phyloP scores from a whole-genome alignment of 495 filamentous ascomycete genomes.

The Aeminium ludgeri region DNA sequence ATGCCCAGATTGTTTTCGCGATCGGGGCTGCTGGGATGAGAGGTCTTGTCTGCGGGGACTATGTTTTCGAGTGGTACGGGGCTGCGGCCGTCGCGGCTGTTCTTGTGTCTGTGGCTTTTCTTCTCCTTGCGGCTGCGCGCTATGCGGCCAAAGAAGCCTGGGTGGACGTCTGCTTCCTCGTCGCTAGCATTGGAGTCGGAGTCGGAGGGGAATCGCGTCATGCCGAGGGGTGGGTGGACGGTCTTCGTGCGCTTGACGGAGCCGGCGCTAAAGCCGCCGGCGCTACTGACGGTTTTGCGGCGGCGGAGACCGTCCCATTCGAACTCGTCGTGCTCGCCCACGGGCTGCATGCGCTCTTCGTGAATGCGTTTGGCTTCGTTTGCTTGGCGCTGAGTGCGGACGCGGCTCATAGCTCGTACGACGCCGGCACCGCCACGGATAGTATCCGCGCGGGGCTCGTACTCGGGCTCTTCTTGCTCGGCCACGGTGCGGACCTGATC shows the following conservation, averaged over 20 bases:
- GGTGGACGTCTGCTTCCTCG: conserved; percentile 24
- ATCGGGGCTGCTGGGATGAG: background rate
- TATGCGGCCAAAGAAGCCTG: conserved; percentile 27
- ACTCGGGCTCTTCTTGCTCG: conserved; percentile 85
- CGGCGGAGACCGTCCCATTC: conserved; percentile 91
- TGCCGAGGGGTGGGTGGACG: conserved; percentile 67
- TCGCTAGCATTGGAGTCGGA: conserved; percentile 39
- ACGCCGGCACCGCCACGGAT: conserved; percentile 87
- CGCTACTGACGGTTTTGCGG: conserved; percentile 45
- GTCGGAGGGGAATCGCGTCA: conserved; percentile 64
- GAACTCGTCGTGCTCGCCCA: conserved; percentile 56
- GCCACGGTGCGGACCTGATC: conserved; percentile 91
- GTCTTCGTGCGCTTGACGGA: conserved; percentile 32
- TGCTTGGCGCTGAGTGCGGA: conserved; percentile 60
- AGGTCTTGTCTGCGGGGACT: background rate
- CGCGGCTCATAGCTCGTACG: conserved; percentile 61
- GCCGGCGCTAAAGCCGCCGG: conserved; percentile 19
- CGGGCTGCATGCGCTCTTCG: conserved; percentile 63
- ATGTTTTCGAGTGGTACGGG: conserved; percentile 12
- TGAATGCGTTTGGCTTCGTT: conserved; percentile 66
- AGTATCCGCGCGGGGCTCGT: conserved; percentile 88
- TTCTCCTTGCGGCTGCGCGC: background rate
- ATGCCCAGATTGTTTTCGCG: conserved; percentile 5
- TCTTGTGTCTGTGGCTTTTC: background rate
- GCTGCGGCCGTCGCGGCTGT: conserved; percentile 3